Percentiles rank a stretch among this genome's conserved stretches.
Conservation (phyloP, 768 basidiomycete species). For the Pleurotus giganteus region DNA sequence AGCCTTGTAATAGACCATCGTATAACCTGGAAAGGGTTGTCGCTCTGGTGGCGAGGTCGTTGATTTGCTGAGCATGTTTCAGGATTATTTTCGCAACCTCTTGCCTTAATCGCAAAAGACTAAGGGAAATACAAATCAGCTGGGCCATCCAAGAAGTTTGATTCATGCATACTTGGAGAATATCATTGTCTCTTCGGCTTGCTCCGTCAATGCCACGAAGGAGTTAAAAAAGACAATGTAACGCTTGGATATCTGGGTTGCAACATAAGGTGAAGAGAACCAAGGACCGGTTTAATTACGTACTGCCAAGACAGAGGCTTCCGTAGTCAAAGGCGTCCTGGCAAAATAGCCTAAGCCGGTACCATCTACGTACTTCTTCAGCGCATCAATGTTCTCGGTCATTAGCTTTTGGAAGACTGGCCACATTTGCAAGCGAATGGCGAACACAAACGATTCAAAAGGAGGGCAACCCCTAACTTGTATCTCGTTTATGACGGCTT, state of each 20-base stretch:
- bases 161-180: slow-evolving; percentile 74
- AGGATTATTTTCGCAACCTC: slow-evolving; percentile 78
- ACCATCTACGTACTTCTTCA: slow-evolving; percentile 83
- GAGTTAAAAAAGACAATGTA: slow-evolving; percentile 84
- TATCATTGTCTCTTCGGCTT: slow-evolving; percentile 94
- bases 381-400: slow-evolving; percentile 76
- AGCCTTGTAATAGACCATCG: slow-evolving; percentile 69
- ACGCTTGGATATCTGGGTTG: slow-evolving; percentile 60
- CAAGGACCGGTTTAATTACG: slow-evolving; percentile 18
- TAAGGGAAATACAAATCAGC: slow-evolving; percentile 28
- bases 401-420: slow-evolving; percentile 90
- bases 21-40: slow-evolving; percentile 73
- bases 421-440: slow-evolving; percentile 85
- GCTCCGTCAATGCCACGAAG: slow-evolving; percentile 75
- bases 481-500: slow-evolving; percentile 71
- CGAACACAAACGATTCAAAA: slow-evolving; percentile 78
- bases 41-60: slow-evolving; percentile 58
- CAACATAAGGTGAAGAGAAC: slow-evolving; percentile 12
- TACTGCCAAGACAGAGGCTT: slow-evolving; percentile 62
- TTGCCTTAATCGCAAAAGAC: slow-evolving; percentile 80
- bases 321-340: slow-evolving; percentile 61
- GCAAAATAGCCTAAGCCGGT: slow-evolving; percentile 60
- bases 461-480: slow-evolving; percentile 78
- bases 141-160: neutral
- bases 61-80: slow-evolving; percentile 67